phyloP scores from a whole-genome alignment of 2,329 filamentous ascomycete species.

The Talaromyces sp. region DNA sequence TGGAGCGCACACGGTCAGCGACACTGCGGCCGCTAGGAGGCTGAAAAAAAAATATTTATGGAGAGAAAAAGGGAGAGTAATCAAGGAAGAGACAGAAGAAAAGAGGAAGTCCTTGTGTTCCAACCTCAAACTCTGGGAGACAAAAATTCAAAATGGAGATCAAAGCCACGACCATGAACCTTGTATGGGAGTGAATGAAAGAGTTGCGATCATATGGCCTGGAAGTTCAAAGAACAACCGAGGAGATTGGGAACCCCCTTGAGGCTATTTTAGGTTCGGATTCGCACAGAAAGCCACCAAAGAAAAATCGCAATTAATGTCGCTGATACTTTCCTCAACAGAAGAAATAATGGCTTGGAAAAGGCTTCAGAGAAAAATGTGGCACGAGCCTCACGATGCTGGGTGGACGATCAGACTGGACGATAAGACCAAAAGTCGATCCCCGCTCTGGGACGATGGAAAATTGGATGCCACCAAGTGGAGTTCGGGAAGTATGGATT shows the following conservation, averaged over 20 bases:
- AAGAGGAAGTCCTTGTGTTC: neutral
- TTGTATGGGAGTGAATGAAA: neutral
- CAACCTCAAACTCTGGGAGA: neutral
- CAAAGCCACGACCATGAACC: neutral
- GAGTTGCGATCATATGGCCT: neutral
- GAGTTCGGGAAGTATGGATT: conserved; percentile 4
- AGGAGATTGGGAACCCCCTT: conserved; percentile 21
- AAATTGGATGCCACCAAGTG: neutral
- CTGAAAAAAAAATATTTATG: conserved; percentile 18
- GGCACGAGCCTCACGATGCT: conserved; percentile 11
- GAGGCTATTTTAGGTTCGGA: conserved; percentile 12
- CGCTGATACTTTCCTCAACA: conserved; percentile 2
- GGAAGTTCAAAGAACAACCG: conserved; percentile 24
- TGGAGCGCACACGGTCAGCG: conserved; percentile 9
- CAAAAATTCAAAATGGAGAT: neutral
- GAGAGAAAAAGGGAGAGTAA: conserved; percentile 12
- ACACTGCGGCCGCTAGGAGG: conserved; percentile 13
- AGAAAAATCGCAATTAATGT: neutral
- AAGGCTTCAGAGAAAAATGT: conserved; percentile 1
- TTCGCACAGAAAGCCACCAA: neutral
- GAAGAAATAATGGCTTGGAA: neutral
- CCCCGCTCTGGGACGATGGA: neutral
- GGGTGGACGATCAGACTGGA: neutral
- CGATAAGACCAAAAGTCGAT: conserved; percentile 7
- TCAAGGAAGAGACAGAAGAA: conserved; percentile 4